A percentile compares a stretch with the other conserved stretches of the same genome.
These are phyloP conservation scores for Aspergillus aculeatus DNA, from an alignment of 2,329 filamentous ascomycete species.

Conservation along the genomic window DNA sequence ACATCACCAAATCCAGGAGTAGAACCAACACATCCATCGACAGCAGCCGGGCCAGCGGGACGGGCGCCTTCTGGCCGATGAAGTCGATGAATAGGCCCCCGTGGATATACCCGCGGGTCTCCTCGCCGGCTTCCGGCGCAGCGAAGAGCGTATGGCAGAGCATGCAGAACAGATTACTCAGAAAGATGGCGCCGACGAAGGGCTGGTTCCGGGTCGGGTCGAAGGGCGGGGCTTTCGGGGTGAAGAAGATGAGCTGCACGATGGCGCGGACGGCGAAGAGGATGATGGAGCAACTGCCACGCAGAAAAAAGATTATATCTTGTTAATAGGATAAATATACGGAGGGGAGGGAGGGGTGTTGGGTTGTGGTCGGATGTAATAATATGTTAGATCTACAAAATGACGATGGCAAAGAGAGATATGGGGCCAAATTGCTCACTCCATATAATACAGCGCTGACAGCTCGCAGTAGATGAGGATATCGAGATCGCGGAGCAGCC, in stretches of 20 bases:
- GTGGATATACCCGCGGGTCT: slow-evolving; percentile 56
- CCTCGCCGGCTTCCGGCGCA: slow-evolving; percentile 53
- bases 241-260: slow-evolving; percentile 59
- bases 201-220: slow-evolving; percentile 53
- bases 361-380: not conserved
- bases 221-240: slow-evolving; percentile 56
- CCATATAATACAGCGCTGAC: slow-evolving; percentile 62
- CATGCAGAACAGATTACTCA: slow-evolving; percentile 56
- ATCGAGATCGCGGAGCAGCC: slow-evolving; percentile 58
- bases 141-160: slow-evolving; percentile 56
- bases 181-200: slow-evolving; percentile 54
- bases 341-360: not conserved
- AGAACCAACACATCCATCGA: slow-evolving; percentile 55
- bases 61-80: slow-evolving; percentile 60
- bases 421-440: slow-evolving; percentile 45
- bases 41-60: slow-evolving; percentile 53
- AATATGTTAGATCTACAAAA: not conserved
- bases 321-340: not conserved
- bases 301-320: not conserved
- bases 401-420: too few species aligned
- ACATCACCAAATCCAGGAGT: slow-evolving; percentile 56
- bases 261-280: slow-evolving; percentile 56
- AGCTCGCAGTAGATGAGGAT: slow-evolving; percentile 62
- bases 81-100: slow-evolving; percentile 65
- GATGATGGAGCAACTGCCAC: slow-evolving; percentile 56